Percentiles rank a stretch among this genome's conserved stretches.
These are phyloP conservation scores for Anisodus acutangulus DNA, from an alignment of 257 asterid genomes.

Conservation along the genomic window DNA sequence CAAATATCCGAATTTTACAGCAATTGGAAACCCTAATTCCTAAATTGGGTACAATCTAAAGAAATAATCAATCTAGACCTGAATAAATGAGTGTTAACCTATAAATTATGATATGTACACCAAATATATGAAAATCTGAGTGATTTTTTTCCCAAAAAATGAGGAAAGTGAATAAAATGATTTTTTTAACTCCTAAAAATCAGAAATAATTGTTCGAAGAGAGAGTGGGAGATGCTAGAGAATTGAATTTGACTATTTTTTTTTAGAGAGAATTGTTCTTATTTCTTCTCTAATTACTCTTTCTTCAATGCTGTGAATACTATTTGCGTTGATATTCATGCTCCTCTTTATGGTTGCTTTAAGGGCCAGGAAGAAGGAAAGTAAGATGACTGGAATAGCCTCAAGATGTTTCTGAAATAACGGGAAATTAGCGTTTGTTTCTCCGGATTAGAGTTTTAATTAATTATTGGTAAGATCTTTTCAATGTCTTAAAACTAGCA, in stretches of 20 bases:
- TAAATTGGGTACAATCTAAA: neutral
- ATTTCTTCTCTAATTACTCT: slow-evolving; percentile 22
- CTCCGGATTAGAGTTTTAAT: neutral
- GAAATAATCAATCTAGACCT: slow-evolving; percentile 19
- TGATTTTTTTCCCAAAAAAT: slow-evolving; percentile 24
- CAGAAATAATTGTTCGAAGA: neutral
- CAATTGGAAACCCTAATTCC: slow-evolving; percentile 36
- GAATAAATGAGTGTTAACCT: neutral
- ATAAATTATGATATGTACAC: slow-evolving; percentile 12
- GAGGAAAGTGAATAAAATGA: slow-evolving; percentile 35
- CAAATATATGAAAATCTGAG: slow-evolving; percentile 34
- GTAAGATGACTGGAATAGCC: slow-evolving; percentile 52
- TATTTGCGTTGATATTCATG: slow-evolving; percentile 32
- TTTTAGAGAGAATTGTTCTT: slow-evolving; percentile 24
- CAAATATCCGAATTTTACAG: slow-evolving; percentile 32
- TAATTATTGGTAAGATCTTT: slow-evolving; percentile 1
- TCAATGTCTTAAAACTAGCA: neutral
- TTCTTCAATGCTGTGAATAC: neutral
- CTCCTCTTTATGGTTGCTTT: slow-evolving; percentile 33
- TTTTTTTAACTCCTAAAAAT: neutral
- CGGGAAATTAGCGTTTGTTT: slow-evolving; percentile 34
- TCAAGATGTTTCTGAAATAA: slow-evolving; percentile 34
- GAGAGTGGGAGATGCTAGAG: slow-evolving; percentile 10
- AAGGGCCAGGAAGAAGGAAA: slow-evolving; percentile 28
- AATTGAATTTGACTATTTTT: neutral